Percentiles rank a stretch among this genome's conserved stretches.
Conservation (phyloP, 2,329 filamentous ascomycete species). For the Colletotrichum cereale region DNA sequence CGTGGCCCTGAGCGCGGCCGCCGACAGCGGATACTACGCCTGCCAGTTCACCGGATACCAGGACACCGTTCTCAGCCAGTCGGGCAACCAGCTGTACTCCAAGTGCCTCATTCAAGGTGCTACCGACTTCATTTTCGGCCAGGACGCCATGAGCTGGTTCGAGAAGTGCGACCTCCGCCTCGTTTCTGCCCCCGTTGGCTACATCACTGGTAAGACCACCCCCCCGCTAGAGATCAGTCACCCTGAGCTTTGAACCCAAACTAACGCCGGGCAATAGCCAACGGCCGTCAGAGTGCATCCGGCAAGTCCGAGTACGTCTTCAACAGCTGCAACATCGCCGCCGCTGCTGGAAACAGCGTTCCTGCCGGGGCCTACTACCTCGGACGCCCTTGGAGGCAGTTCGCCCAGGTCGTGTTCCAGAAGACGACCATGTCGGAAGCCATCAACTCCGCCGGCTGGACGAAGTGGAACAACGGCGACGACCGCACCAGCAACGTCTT, state of each 20-base stretch:
- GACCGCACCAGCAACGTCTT: constrained; percentile 64
- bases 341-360: constrained; percentile 53
- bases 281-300: constrained; percentile 53
- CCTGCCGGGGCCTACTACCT: constrained; percentile 58
- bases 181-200: constrained; percentile 51
- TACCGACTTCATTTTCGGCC: constrained; percentile 64
- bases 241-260: background rate
- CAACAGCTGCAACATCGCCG: constrained; percentile 58
- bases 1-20: constrained; percentile 59
- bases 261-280: constrained; percentile 49
- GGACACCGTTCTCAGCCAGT: constrained; percentile 62
- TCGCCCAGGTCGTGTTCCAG: constrained; percentile 63
- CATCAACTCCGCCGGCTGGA: constrained; percentile 72
- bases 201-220: constrained; percentile 54
- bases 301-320: constrained; percentile 59
- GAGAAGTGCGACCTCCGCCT: constrained; percentile 57
- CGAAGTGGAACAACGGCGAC: constrained; percentile 62
- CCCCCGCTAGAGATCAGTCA: too few species aligned
- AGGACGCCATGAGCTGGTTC: constrained; percentile 58
- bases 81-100: constrained; percentile 62
- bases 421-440: constrained; percentile 63
- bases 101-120: constrained; percentile 59
- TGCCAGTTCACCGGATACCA: constrained; percentile 61
- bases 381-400: constrained; percentile 61
- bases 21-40: constrained; percentile 61